Evolutionary conservation across 2,329 filamentous ascomycete genomes (phyloP), one percentile per base, ranked within the genome.

Genomic region (Thermomyces lanuginosus): DNA sequence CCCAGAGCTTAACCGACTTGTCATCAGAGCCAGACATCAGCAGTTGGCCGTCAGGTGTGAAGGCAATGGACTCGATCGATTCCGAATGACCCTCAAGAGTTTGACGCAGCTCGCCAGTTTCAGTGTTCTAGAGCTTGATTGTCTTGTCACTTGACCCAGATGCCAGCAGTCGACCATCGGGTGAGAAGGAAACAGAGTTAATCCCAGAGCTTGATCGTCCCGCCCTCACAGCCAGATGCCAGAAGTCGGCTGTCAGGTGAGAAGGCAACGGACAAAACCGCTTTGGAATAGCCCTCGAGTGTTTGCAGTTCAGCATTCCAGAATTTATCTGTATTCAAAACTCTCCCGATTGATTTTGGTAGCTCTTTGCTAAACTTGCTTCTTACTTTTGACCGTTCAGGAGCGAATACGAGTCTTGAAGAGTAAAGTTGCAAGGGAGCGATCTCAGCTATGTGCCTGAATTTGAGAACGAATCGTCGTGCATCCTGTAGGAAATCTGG

Each of bases 391-490:
- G 41, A 44, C 6, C 17, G 28, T 28, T 18, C 21, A 12, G 48
- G 49, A 7, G 39, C 33, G 28, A 53, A 56, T 12, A 45, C 21
- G 1, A 53, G 34, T 4, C 42, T 49, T 7, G 42, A 42, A 9
- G 10, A 40, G 32, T 55, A 55, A 8, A 46, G 16, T 33, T 55
- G 48, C 16, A 56, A 44, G 5, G 52, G 52, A 5, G 42, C 40
- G 16, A 25, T 26, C 12, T 49, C 38, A 20, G 42, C 34, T 20
- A 51, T 38, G 10, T 38, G 33, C 15, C 34, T 18, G 29, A 43
- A 40, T 22, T 34, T 35, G 1, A 47, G 34, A 20, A 49, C 21
- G 34, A 54, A 50, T 16, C 42, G 33, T 17, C 25, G 37, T 12
- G 42, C 40, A 37, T 55, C 48, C 11, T 44, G 14, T 6, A 49